phyloP scores from a whole-genome alignment of 768 basidiomycete genomes.

The Pisolithus tinctorius region DNA sequence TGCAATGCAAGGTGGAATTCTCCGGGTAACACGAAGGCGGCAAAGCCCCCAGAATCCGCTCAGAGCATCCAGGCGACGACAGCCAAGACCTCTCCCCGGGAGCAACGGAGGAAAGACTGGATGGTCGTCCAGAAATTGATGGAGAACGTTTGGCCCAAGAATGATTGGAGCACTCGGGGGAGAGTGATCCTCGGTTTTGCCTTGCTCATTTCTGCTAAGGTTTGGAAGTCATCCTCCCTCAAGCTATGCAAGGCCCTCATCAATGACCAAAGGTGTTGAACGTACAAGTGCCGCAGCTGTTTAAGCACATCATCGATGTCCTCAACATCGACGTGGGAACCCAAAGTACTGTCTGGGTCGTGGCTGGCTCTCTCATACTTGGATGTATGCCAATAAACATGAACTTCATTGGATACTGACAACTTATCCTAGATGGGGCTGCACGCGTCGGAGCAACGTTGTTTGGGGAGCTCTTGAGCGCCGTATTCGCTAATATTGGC shows the following conservation, averaged over 20 bases:
- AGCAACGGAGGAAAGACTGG: constrained; percentile 81
- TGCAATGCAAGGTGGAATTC: constrained; percentile 6
- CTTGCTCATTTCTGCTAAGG: constrained; percentile 81
- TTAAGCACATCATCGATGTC: constrained; percentile 87
- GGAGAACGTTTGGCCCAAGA: constrained; percentile 86
- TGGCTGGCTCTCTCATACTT: constrained; percentile 84
- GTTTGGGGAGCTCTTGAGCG: constrained; percentile 89
- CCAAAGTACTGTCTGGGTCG: constrained; percentile 77
- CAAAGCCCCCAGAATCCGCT: constrained; percentile 1
- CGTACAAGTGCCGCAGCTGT: constrained; percentile 96
- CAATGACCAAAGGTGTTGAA: constrained; percentile 66
- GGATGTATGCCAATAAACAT: constrained; percentile 62
- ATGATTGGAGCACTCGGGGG: constrained; percentile 74
- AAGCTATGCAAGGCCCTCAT: neutral
- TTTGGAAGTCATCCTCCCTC: constrained; percentile 24
- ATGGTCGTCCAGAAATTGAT: constrained; percentile 75
- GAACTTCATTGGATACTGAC: constrained; percentile 1
- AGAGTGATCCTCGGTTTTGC: constrained; percentile 80
- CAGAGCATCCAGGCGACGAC: constrained; percentile 3
- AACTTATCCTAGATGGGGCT: constrained; percentile 60
- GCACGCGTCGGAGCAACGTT: constrained; percentile 87
- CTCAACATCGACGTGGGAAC: constrained; percentile 78
- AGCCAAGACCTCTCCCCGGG: constrained; percentile 18
- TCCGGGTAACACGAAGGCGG: neutral
- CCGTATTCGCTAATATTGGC: constrained; percentile 92